Conservation (phyloP, 305 asterid species). For the Fraxinus dipetala region DNA sequence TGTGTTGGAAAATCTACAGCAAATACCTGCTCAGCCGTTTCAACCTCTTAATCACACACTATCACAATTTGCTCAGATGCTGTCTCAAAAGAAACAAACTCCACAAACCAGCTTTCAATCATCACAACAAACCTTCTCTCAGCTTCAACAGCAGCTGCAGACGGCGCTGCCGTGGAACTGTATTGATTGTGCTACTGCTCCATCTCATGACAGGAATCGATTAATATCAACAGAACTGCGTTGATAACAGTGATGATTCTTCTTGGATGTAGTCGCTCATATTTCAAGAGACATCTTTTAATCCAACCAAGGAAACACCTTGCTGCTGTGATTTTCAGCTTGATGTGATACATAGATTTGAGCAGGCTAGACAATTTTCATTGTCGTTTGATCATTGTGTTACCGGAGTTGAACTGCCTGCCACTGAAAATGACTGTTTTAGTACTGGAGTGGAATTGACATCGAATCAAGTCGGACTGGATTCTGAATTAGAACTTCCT, state of each 20-base stretch:
- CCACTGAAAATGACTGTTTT: not conserved
- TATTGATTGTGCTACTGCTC: not conserved
- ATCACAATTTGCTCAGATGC: conserved; percentile 83
- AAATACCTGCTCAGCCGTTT: conserved; percentile 36
- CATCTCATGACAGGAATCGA: conserved; percentile 13
- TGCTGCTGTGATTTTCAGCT: not conserved
- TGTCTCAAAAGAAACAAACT: conserved; percentile 35
- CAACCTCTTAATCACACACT: conserved; percentile 55
- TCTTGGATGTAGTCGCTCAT: not conserved
- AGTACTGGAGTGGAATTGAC: not conserved
- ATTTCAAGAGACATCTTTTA: not conserved
- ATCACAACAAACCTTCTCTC: conserved; percentile 74
- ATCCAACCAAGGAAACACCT: not conserved
- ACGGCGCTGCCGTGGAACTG: conserved; percentile 60
- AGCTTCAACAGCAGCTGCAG: conserved; percentile 87
- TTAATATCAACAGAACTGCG: not conserved
- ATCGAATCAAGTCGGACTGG: not conserved
- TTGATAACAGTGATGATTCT: not conserved
- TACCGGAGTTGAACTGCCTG: not conserved
- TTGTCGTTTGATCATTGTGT: not conserved
- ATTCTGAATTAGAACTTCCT: not conserved
- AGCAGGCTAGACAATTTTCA: not conserved
- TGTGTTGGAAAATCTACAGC: conserved; percentile 49
- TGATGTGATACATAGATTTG: not conserved
- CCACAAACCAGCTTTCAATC: conserved; percentile 44